Evolutionary conservation across 345 rosid species (phyloP).

Genomic region (Arabidopsis suecica): DNA sequence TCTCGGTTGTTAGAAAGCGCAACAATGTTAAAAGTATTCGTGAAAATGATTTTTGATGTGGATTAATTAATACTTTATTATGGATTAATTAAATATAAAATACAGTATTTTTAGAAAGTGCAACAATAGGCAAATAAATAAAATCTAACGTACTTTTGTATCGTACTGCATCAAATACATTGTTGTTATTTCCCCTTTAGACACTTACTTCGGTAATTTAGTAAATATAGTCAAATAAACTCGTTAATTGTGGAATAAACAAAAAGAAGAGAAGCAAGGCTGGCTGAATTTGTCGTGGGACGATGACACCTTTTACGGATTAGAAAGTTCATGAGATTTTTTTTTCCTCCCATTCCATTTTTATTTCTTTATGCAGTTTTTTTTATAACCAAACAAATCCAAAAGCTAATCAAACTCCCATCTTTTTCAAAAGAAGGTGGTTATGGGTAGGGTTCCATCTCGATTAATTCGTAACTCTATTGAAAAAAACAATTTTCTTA

Average conservation of each 20-base stretch:
- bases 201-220: not conserved
- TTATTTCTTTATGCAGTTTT: not conserved
- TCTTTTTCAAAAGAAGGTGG: slow-evolving; percentile 37
- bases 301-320: slow-evolving; percentile 41
- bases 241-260: slow-evolving; percentile 10
- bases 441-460: slow-evolving; percentile 34
- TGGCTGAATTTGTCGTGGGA: slow-evolving; percentile 34
- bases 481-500: not conserved
- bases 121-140: not conserved
- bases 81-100: not conserved
- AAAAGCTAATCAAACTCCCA: slow-evolving; percentile 33
- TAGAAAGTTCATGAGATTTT: slow-evolving; percentile 32
- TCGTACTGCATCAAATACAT: slow-evolving; percentile 5
- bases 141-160: slow-evolving; percentile 25
- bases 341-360: not conserved
- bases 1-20: not conserved
- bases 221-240: slow-evolving; percentile 2
- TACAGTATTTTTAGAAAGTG: slow-evolving; percentile 32
- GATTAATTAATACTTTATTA: not conserved
- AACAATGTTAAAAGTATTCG: not conserved
- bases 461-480: not conserved
- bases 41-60: not conserved
- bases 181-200: not conserved
- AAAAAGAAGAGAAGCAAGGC: slow-evolving; percentile 12
- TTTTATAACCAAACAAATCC: slow-evolving; percentile 22